phyloP scores from a whole-genome alignment of 257 asterid species.

The Pogostemon cablin region DNA sequence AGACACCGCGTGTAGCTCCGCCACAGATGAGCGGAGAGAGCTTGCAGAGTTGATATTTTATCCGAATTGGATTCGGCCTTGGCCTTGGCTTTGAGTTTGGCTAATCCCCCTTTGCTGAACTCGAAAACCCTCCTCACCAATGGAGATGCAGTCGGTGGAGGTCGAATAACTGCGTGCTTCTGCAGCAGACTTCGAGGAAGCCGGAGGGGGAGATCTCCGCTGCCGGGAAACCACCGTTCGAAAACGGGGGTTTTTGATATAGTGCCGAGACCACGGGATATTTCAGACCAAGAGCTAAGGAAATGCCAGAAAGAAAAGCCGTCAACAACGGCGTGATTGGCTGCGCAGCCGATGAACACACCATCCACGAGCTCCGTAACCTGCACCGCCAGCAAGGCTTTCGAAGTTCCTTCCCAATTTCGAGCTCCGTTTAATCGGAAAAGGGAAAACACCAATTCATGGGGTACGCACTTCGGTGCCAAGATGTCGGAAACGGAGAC shows the following conservation, averaged over 20 bases:
- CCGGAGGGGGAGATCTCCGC: neutral
- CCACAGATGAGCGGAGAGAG: conserved; percentile 30
- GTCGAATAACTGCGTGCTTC: neutral
- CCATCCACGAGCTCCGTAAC: conserved; percentile 47
- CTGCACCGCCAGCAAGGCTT: conserved; percentile 47
- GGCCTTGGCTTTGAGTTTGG: conserved; percentile 43
- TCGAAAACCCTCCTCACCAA: conserved; percentile 43
- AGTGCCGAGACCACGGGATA: too few species aligned
- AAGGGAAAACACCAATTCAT: conserved; percentile 32
- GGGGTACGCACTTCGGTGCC: conserved; percentile 1
- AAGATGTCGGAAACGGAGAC: too few species aligned
- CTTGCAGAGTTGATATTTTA: conserved; percentile 44
- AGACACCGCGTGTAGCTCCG: neutral
- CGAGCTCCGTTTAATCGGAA: conserved; percentile 35
- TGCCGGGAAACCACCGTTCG: conserved; percentile 34
- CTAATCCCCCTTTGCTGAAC: conserved; percentile 40
- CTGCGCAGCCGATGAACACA: conserved; percentile 40
- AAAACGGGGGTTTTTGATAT: conserved; percentile 29
- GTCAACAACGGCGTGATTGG: conserved; percentile 37
- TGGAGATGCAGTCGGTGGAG: conserved; percentile 10
- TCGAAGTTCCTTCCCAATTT: conserved; percentile 34
- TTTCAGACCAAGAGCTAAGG: neutral
- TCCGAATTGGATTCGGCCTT: conserved; percentile 23
- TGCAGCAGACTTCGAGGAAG: neutral
- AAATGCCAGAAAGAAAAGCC: conserved; percentile 45